Conservation (phyloP, 2,329 filamentous ascomycete species). For the Diaporthe helianthi region DNA sequence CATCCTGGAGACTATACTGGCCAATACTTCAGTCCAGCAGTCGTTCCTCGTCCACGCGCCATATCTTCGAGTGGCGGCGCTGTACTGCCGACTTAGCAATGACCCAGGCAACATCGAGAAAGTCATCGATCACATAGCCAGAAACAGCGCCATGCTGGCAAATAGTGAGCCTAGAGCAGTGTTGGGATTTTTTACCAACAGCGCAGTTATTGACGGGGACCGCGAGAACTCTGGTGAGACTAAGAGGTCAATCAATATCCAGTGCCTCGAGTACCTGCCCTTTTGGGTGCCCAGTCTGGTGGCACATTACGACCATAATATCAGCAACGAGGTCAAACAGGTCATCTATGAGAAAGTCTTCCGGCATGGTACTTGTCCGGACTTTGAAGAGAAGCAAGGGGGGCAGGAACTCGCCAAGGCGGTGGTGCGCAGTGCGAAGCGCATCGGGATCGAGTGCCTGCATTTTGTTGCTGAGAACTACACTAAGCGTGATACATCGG, state of each 20-base stretch:
- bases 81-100: conserved; percentile 57
- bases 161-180: conserved; percentile 58
- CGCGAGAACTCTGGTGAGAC: conserved; percentile 41
- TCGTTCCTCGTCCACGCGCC: conserved; percentile 56
- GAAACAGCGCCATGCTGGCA: conserved; percentile 53
- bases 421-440: conserved; percentile 46
- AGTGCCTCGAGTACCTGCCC: conserved; percentile 45
- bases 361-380: conserved; percentile 41
- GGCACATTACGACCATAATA: conserved; percentile 52
- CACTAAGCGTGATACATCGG: conserved; percentile 49
- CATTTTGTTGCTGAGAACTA: conserved; percentile 55
- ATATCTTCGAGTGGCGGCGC: conserved; percentile 63
- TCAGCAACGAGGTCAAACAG: conserved; percentile 51
- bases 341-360: conserved; percentile 56
- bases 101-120: conserved; percentile 44
- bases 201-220: conserved; percentile 43
- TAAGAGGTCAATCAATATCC: conserved; percentile 41
- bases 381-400: conserved; percentile 42
- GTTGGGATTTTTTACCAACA: conserved; percentile 51
- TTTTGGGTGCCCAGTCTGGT: conserved; percentile 61
- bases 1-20: conserved; percentile 61
- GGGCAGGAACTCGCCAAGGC: conserved; percentile 42
- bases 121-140: conserved; percentile 52
- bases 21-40: conserved; percentile 60
- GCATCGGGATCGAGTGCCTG: conserved; percentile 54